Percentiles rank a stretch among this genome's conserved stretches.
phyloP scores from a whole-genome alignment of 176 grass and related monocot species.

The Carex littledalei region DNA sequence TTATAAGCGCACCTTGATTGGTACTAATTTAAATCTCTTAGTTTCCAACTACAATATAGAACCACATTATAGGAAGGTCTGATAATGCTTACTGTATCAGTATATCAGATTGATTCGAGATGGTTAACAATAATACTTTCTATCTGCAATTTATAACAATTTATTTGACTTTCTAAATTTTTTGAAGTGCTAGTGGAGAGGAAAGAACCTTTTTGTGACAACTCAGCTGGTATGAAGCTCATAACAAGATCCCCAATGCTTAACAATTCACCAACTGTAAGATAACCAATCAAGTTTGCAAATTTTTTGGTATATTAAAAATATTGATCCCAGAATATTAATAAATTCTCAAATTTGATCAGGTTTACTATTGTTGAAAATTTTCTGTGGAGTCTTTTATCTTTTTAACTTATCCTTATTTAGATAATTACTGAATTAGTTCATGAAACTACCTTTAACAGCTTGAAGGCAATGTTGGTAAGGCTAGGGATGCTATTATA shows the following conservation, averaged over 20 bases:
- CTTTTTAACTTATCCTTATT: neutral
- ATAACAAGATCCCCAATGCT: conserved; percentile 51
- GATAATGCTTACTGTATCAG: neutral
- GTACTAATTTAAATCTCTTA: conserved; percentile 32
- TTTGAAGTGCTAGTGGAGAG: conserved; percentile 74
- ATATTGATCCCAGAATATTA: neutral
- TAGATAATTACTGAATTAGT: neutral
- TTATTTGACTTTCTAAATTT: conserved; percentile 28
- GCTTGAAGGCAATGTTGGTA: conserved; percentile 65
- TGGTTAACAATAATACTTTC: neutral
- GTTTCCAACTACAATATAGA: neutral
- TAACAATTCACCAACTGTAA: conserved; percentile 80
- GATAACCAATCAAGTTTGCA: conserved; percentile 1
- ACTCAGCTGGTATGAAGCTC: conserved; percentile 77
- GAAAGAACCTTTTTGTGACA: conserved; percentile 87
- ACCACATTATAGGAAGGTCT: neutral
- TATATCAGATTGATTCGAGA: neutral
- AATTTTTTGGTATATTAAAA: conserved; percentile 10
- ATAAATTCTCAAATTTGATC: neutral
- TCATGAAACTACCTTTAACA: conserved; percentile 13
- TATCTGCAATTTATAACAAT: neutral
- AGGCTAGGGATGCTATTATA: conserved; percentile 70
- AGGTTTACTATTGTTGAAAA: neutral
- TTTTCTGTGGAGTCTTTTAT: neutral
- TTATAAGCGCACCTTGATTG: conserved; percentile 72